A percentile compares a stretch with the other conserved stretches of the same genome.
These are phyloP conservation scores for Delonix regia DNA, from an alignment of 306 rosid genomes.

Conservation along the genomic window DNA sequence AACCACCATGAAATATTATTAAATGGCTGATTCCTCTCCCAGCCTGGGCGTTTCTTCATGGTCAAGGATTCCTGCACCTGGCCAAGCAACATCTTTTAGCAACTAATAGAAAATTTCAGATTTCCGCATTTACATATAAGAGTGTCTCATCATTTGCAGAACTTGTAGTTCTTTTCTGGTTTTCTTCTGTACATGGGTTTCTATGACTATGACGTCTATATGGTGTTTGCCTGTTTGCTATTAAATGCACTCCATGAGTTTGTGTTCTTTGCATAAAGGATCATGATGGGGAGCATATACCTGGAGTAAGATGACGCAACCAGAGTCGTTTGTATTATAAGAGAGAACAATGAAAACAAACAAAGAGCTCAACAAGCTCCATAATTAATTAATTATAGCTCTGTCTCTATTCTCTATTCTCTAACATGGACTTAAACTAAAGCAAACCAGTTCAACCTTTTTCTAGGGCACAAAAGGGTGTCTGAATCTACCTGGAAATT, in stretches of 20 bases:
- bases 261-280: neutral
- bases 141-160: constrained; percentile 21
- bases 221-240: constrained; percentile 8
- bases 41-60: constrained; percentile 41
- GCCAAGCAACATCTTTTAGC: constrained; percentile 52
- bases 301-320: constrained; percentile 27
- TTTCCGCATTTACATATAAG: constrained; percentile 25
- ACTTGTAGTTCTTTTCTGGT: neutral
- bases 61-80: constrained; percentile 58
- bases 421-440: constrained; percentile 44
- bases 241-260: constrained; percentile 28
- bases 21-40: constrained; percentile 46
- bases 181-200: neutral
- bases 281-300: constrained; percentile 18
- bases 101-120: constrained; percentile 31
- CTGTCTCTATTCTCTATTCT: constrained; percentile 14
- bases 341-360: constrained; percentile 32
- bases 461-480: constrained; percentile 56
- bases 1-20: constrained; percentile 10
- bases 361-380: constrained; percentile 36
- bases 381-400: constrained; percentile 28
- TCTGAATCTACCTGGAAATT: constrained; percentile 89
- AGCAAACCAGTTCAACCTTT: constrained; percentile 43
- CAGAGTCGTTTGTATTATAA: constrained; percentile 39
- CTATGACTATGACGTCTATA: too few relatives aligned